Percentiles rank a stretch among this genome's conserved stretches.
Evolutionary conservation across 2,329 filamentous ascomycete species (phyloP).

Genomic region (Neonectria ditissima): DNA sequence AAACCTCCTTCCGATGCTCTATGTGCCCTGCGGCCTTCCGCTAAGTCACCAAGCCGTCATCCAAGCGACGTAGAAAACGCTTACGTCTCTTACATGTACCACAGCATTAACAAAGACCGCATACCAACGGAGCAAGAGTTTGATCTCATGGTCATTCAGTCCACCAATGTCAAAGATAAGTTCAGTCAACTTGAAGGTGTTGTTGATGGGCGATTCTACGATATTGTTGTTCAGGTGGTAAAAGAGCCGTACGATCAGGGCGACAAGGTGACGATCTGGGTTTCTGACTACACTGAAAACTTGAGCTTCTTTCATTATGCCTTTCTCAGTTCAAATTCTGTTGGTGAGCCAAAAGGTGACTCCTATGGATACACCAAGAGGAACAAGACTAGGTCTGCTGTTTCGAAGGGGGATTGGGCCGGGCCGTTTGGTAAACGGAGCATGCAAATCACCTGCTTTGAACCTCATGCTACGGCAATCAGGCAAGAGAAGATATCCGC

Average conservation of each 20-base stretch:
- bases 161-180: slow-evolving; percentile 64
- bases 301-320: slow-evolving; percentile 66
- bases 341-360: slow-evolving; percentile 62
- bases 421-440: slow-evolving; percentile 81
- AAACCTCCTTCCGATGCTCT: slow-evolving; percentile 53
- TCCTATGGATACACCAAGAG: slow-evolving; percentile 63
- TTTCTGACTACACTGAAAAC: slow-evolving; percentile 88
- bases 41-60: slow-evolving; percentile 33
- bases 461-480: slow-evolving; percentile 73
- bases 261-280: slow-evolving; percentile 72
- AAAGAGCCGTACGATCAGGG: slow-evolving; percentile 57
- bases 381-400: slow-evolving; percentile 39
- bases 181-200: slow-evolving; percentile 75
- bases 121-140: slow-evolving; percentile 61
- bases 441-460: slow-evolving; percentile 78
- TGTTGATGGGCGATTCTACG: slow-evolving; percentile 66
- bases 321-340: slow-evolving; percentile 46
- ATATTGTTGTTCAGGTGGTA: slow-evolving; percentile 80
- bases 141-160: slow-evolving; percentile 50
- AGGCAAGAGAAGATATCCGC: slow-evolving; percentile 62
- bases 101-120: slow-evolving; percentile 55
- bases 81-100: slow-evolving; percentile 63
- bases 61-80: slow-evolving; percentile 48
- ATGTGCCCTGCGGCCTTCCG: slow-evolving; percentile 42
- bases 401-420: slow-evolving; percentile 63